Base-by-base conservation (phyloP, 202 grass and related monocot species). In the Zizania palustris region DNA sequence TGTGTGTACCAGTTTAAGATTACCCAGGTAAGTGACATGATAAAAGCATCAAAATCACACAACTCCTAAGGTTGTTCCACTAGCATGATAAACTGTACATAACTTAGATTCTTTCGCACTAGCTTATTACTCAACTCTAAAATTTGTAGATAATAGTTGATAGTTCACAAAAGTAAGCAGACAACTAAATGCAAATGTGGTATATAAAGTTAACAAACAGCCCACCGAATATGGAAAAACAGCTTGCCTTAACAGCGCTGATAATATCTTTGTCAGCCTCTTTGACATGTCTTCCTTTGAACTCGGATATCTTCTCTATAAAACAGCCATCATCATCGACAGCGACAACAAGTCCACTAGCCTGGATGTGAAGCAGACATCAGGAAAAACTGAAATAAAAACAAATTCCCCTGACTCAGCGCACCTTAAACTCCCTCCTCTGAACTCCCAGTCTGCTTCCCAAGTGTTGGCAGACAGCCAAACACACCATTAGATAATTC, bases 181-280 rank as follows among this genome's bases (percentile, higher is more conserved):
- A 51, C 36, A 81, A 72, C 12, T 74, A 61, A 38, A 82, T 38
- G 11, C 11, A 65, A 19, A 63, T 48, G 14, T 36, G 36, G 46
- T 67, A 55, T 42, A 63, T 73, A 67, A 68, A 72, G 53, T 44
- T 79, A 81, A 36, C 34, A 21, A 81, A 36, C 34, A 21, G 20
- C 37, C 41, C 73, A 82, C 33, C 46, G 37, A 76, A 67, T 61
- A 45, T 80, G 39, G 28, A 82, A 60, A 33, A 77, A 76, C 16
- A 57, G 79, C 96, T 92, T 91, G 73, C 96, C 88, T 90, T 95
- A 73, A 96, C 62, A 87, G 74, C 78, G 50, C 50, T 96, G 69
- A 99, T 63, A 45, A 99, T 99, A 87, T 99, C 92, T 75, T 95
- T 99, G 73, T 99, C 96, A 3, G 87, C 89, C 58, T 92, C 95